These are phyloP conservation scores for Penicillium rolfsii DNA, from an alignment of 2,329 filamentous ascomycete species.

Conservation along the genomic window DNA sequence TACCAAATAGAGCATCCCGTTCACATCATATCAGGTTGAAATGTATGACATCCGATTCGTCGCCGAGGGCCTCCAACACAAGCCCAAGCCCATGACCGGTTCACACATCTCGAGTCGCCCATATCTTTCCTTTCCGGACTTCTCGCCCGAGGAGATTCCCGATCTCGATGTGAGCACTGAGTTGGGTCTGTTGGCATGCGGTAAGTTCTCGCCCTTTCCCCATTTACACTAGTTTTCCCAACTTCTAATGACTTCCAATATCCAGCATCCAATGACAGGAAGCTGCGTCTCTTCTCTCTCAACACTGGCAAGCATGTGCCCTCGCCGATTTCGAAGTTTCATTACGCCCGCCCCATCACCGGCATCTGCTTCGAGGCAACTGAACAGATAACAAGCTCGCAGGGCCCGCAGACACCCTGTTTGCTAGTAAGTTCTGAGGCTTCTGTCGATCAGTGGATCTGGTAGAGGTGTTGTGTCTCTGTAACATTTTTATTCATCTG, in stretches of 20 bases:
- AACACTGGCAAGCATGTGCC: slow-evolving; percentile 38
- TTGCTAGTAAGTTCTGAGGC: slow-evolving; percentile 39
- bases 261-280: slow-evolving; percentile 39
- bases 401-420: slow-evolving; percentile 38
- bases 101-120: slow-evolving; percentile 38
- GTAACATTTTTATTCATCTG: background rate
- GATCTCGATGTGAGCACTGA: slow-evolving; percentile 45
- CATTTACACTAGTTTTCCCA: background rate
- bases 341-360: slow-evolving; percentile 32
- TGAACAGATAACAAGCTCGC: slow-evolving; percentile 20
- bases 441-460: slow-evolving; percentile 45
- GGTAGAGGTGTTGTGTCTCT: slow-evolving; percentile 25
- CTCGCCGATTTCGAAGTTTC: slow-evolving; percentile 33
- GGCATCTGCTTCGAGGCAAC: slow-evolving; percentile 41
- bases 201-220: slow-evolving; percentile 26
- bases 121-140: slow-evolving; percentile 43
- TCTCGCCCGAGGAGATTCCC: slow-evolving; percentile 31
- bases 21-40: slow-evolving; percentile 34
- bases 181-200: slow-evolving; percentile 43
- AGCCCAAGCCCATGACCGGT: slow-evolving; percentile 34
- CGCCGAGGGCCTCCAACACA: slow-evolving; percentile 31
- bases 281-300: slow-evolving; percentile 45
- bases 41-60: slow-evolving; percentile 49
- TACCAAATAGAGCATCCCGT: background rate
- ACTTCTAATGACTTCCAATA: background rate